Evolutionary conservation across 345 rosid species (phyloP), one percentile per base, ranked within the genome.

Genomic region (Euphorbia lathyris): DNA sequence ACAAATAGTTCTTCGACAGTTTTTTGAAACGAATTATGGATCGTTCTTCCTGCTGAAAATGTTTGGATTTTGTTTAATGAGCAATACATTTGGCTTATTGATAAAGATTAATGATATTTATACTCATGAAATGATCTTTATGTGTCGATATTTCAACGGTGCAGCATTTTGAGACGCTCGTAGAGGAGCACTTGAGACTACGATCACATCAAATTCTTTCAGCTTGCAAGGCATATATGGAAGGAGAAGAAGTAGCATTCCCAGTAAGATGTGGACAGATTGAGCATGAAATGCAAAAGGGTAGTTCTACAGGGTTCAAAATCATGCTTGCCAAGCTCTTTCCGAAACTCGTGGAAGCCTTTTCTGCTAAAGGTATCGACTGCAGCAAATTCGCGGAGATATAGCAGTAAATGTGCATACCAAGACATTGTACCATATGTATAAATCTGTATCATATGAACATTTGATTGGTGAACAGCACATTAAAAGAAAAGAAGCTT

Each of bases 291-390:
- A 77, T 71, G 61, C 74, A 78, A 38, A 76, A 76, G 66, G 82
- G 86, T 60, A 79, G 83, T 72, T 90, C 97, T 19, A 80, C 84
- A 1, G 99, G 99, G n/a, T 92, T 95, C 90, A 90, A 90, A 83
- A 86, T 95, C 80, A 95, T 95, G 96, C 96, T 95, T 3, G 68
- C 84, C 61, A 95, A 95, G 87, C 85, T 95, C 72, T 86, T 76
- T 55, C 88, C 90, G 29, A 92, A 85, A 80, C 96, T 95, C 7
- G 72, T 83, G 38, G 90, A 86, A 58, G 87, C 96, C 58, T 88
- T 95, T 85, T 79, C 87, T 1, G 82, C 76, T 26, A 83, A 81
- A 74, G 98, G 88, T 67, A 83, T 86, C n/a, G 83, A 89, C 71
- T 84, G 92, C 84, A 74, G 81, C 81, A 74, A 81, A 66, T 85